Base-by-base conservation (phyloP, 2,329 filamentous ascomycete species). In the Magnaporthiopsis rhizophila region DNA sequence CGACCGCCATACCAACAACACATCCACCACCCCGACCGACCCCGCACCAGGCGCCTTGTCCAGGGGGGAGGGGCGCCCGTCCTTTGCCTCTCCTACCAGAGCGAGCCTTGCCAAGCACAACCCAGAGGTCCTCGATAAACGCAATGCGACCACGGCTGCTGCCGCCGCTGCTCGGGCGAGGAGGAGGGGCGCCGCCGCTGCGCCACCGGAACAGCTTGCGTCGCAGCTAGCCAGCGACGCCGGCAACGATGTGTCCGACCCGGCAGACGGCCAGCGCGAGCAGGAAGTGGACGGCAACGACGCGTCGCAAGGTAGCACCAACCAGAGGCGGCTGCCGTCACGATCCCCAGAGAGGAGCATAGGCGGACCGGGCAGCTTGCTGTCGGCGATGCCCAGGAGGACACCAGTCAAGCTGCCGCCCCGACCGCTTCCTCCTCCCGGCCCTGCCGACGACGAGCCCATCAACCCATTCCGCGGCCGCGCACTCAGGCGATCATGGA, bases 21-120 rank as follows among this genome's bases (percentile, higher is more conserved):
- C 74, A 69, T 76, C 76, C 50, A 77, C 76, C 65, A 77, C 75
- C 64, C 75, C 75, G 61, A 69, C 69, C 62, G 71, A 69, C 64
- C 69, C 68, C 62, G 69, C 68, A 24, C 69, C 65, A 6, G 65
- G 63, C 28, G 62, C 65, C 12, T 53, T 66, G 60, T 68, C 67
- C 21, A 69, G 66, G 56, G 65, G 63, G 38, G 69, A 71, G 15
- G 61, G 45, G 60, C 80, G 80, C 0, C 81, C 83, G 0, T 89
- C 86, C 0, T 89, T 86, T 71, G 84, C 84, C 64, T 89, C 87
- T n/a, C 87, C 88, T 0, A 89, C 87, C 0, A 85, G 81, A 71
- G 81, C 87, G 15, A 90, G 86, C 69, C 74, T 89, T 18, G 79
- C 86, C 65, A 82, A 84, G 67, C 81, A 84, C 61, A 84, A 89